Conservation (phyloP, 2,329 filamentous ascomycete species). For the Colletotrichum tropicale region DNA sequence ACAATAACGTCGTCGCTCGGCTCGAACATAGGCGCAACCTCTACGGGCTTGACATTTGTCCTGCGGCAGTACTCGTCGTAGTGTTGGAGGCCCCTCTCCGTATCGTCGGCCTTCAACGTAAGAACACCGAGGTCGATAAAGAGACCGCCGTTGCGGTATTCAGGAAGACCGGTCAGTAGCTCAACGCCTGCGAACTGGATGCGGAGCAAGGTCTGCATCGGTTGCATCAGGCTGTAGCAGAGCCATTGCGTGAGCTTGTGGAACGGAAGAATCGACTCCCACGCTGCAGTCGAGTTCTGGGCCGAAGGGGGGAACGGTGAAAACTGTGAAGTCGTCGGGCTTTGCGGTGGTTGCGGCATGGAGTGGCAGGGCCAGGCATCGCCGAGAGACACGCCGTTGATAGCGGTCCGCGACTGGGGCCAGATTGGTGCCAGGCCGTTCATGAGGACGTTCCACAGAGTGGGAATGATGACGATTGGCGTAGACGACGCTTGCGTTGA, state of each 20-base stretch:
- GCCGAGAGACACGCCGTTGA: constrained; percentile 86
- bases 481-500: constrained; percentile 88
- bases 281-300: constrained; percentile 59
- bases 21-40: constrained; percentile 55
- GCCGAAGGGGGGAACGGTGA: constrained; percentile 49
- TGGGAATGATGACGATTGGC: constrained; percentile 84
- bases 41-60: constrained; percentile 65
- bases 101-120: constrained; percentile 50
- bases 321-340: constrained; percentile 54
- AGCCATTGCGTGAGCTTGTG: constrained; percentile 76
- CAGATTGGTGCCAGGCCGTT: constrained; percentile 86
- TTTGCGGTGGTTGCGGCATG: constrained; percentile 64
- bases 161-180: constrained; percentile 70
- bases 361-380: constrained; percentile 92
- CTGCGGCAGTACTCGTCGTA: constrained; percentile 71
- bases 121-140: constrained; percentile 66
- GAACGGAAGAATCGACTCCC: constrained; percentile 69
- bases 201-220: constrained; percentile 57
- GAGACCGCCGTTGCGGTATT: constrained; percentile 75
- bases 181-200: constrained; percentile 56
- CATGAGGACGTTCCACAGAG: constrained; percentile 91
- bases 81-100: constrained; percentile 45
- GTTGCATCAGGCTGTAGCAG: constrained; percentile 74
- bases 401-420: constrained; percentile 83
- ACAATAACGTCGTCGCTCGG: constrained; percentile 62